Conservation (phyloP, 257 asterid species). For the Scutellaria galericulata region DNA sequence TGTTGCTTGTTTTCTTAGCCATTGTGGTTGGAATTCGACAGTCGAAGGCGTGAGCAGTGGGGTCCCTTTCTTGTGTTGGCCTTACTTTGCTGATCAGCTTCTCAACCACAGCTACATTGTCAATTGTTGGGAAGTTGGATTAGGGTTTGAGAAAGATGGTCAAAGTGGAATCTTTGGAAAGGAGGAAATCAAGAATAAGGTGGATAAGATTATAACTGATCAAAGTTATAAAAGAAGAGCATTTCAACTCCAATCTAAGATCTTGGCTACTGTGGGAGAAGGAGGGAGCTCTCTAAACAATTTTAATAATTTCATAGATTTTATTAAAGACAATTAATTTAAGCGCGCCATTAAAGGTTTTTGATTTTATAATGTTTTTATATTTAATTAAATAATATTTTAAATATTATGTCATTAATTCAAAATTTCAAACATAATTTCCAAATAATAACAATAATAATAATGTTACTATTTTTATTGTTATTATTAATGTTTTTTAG, state of each 20-base stretch:
- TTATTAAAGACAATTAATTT: constrained; percentile 36
- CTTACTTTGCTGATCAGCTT: constrained; percentile 8
- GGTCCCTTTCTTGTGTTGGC: no score
- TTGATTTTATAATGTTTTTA: no score
- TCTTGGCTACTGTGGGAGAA: constrained; percentile 19
- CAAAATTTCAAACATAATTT: no score
- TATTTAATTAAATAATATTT: no score
- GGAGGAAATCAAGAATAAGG: constrained; percentile 43
- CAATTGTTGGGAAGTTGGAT: constrained; percentile 46
- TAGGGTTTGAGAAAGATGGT: constrained; percentile 41
- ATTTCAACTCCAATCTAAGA: constrained; percentile 34
- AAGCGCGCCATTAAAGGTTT: no score
- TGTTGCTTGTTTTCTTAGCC: no score
- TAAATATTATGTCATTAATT: no score
- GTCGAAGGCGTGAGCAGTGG: no score
- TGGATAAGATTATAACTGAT: constrained; percentile 36
- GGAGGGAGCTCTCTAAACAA: constrained; percentile 36
- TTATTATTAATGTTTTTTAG: no score
- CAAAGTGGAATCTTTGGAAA: constrained; percentile 33
- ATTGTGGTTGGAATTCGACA: no score
- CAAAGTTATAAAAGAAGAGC: constrained; percentile 37
- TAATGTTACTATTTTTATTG: no score
- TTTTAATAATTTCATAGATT: constrained; percentile 38
- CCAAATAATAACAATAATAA: no score
- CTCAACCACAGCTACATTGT: constrained; percentile 38